Conservation (phyloP, 805 yeast genomes). For the Pichia ethanolica region DNA sequence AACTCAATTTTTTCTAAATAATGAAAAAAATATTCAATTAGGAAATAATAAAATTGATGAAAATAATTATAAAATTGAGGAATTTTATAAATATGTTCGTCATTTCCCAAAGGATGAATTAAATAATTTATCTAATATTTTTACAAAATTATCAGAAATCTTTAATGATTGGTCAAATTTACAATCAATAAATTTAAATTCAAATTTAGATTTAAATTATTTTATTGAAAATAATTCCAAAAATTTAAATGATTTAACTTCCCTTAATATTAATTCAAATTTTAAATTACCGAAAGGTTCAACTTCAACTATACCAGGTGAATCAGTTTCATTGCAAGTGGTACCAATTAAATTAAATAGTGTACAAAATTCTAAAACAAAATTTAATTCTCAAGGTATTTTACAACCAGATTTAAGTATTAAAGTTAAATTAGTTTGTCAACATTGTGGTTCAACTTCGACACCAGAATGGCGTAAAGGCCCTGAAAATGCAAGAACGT, state of each 20-base stretch:
- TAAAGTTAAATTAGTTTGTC: slow-evolving; percentile 33
- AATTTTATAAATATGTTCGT: slow-evolving; percentile 10
- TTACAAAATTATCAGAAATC: background rate
- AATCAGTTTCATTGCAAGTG: slow-evolving; percentile 23
- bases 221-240: background rate
- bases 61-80: slow-evolving; percentile 9
- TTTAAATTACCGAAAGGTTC: too few relatives aligned
- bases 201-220: background rate
- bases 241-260: too few relatives aligned
- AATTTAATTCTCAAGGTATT: slow-evolving; percentile 27
- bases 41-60: background rate
- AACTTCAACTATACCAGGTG: slow-evolving; percentile 16
- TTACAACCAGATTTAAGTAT: slow-evolving; percentile 30
- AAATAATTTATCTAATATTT: background rate
- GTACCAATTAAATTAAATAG: slow-evolving; percentile 24
- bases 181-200: background rate
- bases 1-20: background rate
- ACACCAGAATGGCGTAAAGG: slow-evolving; percentile 96
- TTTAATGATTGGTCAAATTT: slow-evolving; percentile 6
- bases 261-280: too few relatives aligned
- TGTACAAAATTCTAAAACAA: background rate
- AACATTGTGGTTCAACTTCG: slow-evolving; percentile 64
- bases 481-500: slow-evolving; percentile 71
- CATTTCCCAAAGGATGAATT: slow-evolving; percentile 9
- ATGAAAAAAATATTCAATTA: background rate